A percentile compares a stretch with the other conserved stretches of the same genome.
Conservation (phyloP, 1,284 basidiomycete species). For the Apiotrichum veenhuisii region DNA sequence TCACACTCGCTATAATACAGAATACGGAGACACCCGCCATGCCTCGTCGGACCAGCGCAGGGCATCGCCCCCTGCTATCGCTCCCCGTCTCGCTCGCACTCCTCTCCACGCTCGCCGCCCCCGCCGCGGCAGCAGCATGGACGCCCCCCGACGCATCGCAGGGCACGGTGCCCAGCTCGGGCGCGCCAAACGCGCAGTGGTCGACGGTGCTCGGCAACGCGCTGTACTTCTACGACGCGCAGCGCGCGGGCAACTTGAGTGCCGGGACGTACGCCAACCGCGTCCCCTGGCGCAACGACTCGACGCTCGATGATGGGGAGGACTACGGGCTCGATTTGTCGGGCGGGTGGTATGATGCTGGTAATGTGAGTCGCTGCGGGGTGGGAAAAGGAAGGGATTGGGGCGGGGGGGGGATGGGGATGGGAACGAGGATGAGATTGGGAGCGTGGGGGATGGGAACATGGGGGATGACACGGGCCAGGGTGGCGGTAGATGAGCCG, state of each 20-base stretch:
- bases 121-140: slow-evolving; percentile 40
- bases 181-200: slow-evolving; percentile 71
- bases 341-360: slow-evolving; percentile 89
- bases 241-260: slow-evolving; percentile 73
- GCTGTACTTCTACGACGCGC: slow-evolving; percentile 86
- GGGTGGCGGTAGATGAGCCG: too few species aligned
- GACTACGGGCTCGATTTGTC: slow-evolving; percentile 70
- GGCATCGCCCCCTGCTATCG: too few species aligned
- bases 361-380: slow-evolving; percentile 34
- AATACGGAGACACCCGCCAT: too few species aligned
- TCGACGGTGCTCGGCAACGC: slow-evolving; percentile 70
- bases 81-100: neutral
- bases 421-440: neutral
- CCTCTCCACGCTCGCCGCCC: slow-evolving; percentile 22
- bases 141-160: slow-evolving; percentile 59
- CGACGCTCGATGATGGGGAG: slow-evolving; percentile 68
- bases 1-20: too few species aligned
- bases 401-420: neutral
- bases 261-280: slow-evolving; percentile 58
- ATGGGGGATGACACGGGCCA: too few species aligned
- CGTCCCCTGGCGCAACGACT: slow-evolving; percentile 81
- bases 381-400: neutral
- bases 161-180: slow-evolving; percentile 53
- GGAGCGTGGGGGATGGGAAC: too few species aligned
- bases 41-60: too few species aligned